phyloP scores from a whole-genome alignment of 2,329 filamentous ascomycete species.

The Alternaria metachromatica region DNA sequence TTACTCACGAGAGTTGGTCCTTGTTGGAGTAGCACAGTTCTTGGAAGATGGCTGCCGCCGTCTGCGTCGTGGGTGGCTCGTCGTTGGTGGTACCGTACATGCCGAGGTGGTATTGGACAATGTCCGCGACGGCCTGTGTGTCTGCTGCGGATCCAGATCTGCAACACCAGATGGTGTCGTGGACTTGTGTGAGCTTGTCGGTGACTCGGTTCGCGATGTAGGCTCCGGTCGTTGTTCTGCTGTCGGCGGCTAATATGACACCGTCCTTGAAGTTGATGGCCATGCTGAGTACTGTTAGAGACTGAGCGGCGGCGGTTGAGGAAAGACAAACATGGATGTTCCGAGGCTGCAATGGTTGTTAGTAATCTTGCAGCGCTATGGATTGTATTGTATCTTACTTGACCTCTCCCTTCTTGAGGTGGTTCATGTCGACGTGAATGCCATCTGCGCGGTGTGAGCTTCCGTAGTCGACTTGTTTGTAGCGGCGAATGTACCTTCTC shows the following conservation, averaged over 20 bases:
- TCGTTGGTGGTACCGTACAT: constrained; percentile 91
- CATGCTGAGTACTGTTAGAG: constrained; percentile 69
- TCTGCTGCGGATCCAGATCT: constrained; percentile 96
- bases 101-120: constrained; percentile 94
- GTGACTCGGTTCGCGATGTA: constrained; percentile 99
- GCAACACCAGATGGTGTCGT: constrained; percentile 99
- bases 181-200: constrained; percentile 97
- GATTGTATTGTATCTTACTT: constrained; percentile 71
- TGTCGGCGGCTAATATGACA: constrained; percentile 97
- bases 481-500: constrained; percentile 42
- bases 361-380: neutral
- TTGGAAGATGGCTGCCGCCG: constrained; percentile 94
- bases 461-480: constrained; percentile 5
- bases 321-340: constrained; percentile 83
- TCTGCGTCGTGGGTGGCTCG: constrained; percentile 90
- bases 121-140: constrained; percentile 96
- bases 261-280: constrained; percentile 99
- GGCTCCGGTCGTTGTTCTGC: constrained; percentile 93
- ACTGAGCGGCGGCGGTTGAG: constrained; percentile 22
- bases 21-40: constrained; percentile 99
- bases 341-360: constrained; percentile 69
- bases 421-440: constrained; percentile 98
- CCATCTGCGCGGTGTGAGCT: constrained; percentile 72
- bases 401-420: constrained; percentile 97
- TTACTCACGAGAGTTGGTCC: constrained; percentile 79